A percentile compares a stretch with the other conserved stretches of the same genome.
These are phyloP conservation scores for Exobasidium rhododendri DNA, from an alignment of 1,284 basidiomycete species.

Conservation along the genomic window DNA sequence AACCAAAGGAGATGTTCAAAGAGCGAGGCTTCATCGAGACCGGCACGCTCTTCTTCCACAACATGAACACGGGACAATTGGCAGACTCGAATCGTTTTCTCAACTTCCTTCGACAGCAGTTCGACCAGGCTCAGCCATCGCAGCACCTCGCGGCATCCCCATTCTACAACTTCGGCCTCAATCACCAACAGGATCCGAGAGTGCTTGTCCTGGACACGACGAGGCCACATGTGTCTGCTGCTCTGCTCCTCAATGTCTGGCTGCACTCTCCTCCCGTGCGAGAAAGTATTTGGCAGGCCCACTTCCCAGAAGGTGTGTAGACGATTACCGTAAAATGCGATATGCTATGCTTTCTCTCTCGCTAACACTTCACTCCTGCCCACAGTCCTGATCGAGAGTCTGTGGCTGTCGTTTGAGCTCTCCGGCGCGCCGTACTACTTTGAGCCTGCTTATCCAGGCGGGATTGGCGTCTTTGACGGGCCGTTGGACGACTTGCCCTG, in stretches of 20 bases:
- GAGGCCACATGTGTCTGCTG: not conserved
- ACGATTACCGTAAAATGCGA: not conserved
- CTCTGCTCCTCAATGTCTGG: not conserved
- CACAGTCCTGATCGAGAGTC: constrained; percentile 32
- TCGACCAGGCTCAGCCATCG: not conserved
- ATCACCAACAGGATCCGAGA: not conserved
- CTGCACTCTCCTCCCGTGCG: not conserved
- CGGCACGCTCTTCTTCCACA: not conserved
- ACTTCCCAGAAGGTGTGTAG: not conserved
- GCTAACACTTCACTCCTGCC: constrained; percentile 12
- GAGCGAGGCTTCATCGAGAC: not conserved
- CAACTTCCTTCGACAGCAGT: not conserved
- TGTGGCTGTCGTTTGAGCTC: constrained; percentile 33
- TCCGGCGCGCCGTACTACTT: constrained; percentile 32
- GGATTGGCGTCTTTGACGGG: not conserved
- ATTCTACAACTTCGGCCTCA: not conserved
- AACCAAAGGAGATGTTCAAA: not conserved
- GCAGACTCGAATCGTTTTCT: not conserved
- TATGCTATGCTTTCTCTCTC: no score
- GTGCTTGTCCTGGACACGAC: not conserved
- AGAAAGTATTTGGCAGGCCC: not conserved
- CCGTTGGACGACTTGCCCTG: not conserved
- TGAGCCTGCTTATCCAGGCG: constrained; percentile 20
- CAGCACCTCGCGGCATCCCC: not conserved
- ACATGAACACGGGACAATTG: not conserved